Evolutionary conservation across 805 yeast species (phyloP).

Genomic region (Vanderwaltozyma polyspora): DNA sequence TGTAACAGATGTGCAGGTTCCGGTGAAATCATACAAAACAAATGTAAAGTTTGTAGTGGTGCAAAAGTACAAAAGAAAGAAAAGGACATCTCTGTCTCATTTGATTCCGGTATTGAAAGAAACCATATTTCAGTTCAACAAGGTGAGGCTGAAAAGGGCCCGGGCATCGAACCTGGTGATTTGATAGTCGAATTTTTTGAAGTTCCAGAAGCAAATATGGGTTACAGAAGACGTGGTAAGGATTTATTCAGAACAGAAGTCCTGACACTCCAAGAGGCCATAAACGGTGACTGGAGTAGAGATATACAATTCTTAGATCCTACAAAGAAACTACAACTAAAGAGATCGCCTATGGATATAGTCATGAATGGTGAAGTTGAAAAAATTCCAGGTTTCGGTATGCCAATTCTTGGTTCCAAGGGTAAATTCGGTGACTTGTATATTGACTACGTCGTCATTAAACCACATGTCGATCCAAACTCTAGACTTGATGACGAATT

Average conservation of each 20-base stretch:
- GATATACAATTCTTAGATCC: constrained; percentile 55
- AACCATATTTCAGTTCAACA: constrained; percentile 44
- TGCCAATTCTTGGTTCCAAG: constrained; percentile 46
- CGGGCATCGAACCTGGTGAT: constrained; percentile 78
- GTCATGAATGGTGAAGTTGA: constrained; percentile 66
- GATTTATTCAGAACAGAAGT: constrained; percentile 75
- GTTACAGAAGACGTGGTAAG: constrained; percentile 71
- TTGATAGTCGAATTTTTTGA: constrained; percentile 54
- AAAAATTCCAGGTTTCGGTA: constrained; percentile 61
- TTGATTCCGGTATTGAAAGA: constrained; percentile 63
- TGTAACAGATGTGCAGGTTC: constrained; percentile 76
- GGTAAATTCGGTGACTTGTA: constrained; percentile 44
- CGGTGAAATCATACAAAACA: constrained; percentile 54
- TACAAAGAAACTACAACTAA: constrained; percentile 35
- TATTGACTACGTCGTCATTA: constrained; percentile 38
- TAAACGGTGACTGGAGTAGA: constrained; percentile 72
- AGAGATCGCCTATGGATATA: constrained; percentile 40
- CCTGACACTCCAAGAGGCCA: constrained; percentile 59
- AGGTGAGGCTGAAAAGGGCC: constrained; percentile 78
- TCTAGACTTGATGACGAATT: constrained; percentile 13
- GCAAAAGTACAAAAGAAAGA: constrained; percentile 44
- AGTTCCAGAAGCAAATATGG: constrained; percentile 43
- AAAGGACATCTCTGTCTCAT: constrained; percentile 47
- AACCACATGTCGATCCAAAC: constrained; percentile 28
- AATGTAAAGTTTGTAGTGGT: constrained; percentile 67